Evolutionary conservation across 495 filamentous ascomycete genomes (phyloP).

Genomic region (Clohesyomyces aquaticus): DNA sequence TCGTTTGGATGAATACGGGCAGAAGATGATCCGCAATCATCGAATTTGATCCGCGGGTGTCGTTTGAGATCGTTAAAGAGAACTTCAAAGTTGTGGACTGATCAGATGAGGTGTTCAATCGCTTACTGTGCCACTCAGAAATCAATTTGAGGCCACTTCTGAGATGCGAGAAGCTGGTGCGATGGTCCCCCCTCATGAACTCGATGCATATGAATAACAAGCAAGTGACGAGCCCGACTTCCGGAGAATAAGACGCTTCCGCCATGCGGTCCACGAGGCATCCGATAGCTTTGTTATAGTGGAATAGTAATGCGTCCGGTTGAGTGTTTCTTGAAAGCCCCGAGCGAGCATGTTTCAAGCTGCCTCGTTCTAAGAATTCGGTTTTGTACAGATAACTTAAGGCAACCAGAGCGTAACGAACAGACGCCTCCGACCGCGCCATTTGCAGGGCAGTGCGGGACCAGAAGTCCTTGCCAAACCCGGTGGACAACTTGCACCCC

Average conservation of each 20-base stretch:
- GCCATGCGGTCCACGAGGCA: conserved; percentile 7
- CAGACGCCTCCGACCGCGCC: conserved; percentile 12
- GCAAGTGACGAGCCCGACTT: conserved; percentile 20
- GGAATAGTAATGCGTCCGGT: conserved; percentile 5
- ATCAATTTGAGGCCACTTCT: conserved; percentile 10
- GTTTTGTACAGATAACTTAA: conserved; percentile 22
- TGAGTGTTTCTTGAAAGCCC: background rate
- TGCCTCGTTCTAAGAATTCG: conserved; percentile 7
- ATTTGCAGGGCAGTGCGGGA: conserved; percentile 12
- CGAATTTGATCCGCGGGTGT: background rate
- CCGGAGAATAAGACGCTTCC: conserved; percentile 10
- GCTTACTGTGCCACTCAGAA: background rate
- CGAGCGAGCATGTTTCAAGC: conserved; percentile 18
- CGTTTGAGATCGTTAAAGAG: background rate
- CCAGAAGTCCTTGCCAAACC: conserved; percentile 25
- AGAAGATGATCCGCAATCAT: background rate
- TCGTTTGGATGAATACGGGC: background rate
- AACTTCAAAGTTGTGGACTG: background rate
- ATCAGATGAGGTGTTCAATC: background rate
- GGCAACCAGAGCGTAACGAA: conserved; percentile 21
- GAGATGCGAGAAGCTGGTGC: conserved; percentile 12
- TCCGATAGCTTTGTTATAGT: conserved; percentile 23
- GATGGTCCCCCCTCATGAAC: conserved; percentile 14
- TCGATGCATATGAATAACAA: conserved; percentile 25
- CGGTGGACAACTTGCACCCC: conserved; percentile 1